These are phyloP conservation scores for Psilocybe mexicana DNA, from an alignment of 1,284 basidiomycete species.

Conservation along the genomic window DNA sequence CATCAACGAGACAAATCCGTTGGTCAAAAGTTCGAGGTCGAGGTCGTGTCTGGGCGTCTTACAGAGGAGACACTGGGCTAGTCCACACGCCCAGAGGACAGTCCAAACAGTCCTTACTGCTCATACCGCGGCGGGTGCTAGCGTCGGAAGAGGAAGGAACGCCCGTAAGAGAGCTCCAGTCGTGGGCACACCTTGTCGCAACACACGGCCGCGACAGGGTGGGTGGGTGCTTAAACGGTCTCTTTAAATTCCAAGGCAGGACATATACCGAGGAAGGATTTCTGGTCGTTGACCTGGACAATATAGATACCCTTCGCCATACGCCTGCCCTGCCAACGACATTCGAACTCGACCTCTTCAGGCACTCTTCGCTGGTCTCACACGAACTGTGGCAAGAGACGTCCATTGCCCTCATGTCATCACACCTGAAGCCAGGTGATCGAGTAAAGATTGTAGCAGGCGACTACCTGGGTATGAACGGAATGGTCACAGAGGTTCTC, in stretches of 20 bases:
- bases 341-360: neutral
- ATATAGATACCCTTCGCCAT: neutral
- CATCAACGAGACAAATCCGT: neutral
- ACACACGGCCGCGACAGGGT: neutral
- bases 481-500: neutral
- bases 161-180: neutral
- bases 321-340: neutral
- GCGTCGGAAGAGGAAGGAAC: too few species aligned
- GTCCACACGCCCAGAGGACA: too few species aligned
- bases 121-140: too few species aligned
- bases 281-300: neutral
- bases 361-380: neutral
- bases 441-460: conserved; percentile 5
- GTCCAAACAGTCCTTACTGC: too few species aligned
- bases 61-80: neutral
- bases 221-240: neutral
- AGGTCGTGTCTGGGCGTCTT: neutral
- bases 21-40: too few species aligned
- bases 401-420: neutral
- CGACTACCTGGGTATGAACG: neutral
- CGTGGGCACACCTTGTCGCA: neutral
- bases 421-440: neutral
- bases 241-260: neutral
- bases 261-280: neutral
- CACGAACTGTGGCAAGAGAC: neutral